Evolutionary conservation across 2,329 filamentous ascomycete species (phyloP), one percentile per base, ranked within the genome.

Genomic region (Colletotrichum neosansevieriae): DNA sequence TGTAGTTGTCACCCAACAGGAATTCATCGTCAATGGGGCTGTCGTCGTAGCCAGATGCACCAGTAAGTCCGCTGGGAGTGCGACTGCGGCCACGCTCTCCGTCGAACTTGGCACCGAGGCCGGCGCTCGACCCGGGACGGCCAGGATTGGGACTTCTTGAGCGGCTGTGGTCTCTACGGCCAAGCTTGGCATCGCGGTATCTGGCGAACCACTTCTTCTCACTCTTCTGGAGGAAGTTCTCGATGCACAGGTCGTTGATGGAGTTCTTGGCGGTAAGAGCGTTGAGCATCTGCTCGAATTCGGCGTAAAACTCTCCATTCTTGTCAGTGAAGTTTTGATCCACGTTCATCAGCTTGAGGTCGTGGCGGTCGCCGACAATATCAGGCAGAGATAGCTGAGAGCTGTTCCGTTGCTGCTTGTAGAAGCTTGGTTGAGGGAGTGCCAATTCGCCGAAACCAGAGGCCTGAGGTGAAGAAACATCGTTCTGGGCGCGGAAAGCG

Each of bases 311-410:
- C 70, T 89, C 82, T 36, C 88, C 89, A 38, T 83, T 88, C 53
- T 85, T 84, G 74, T 91, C 89, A 6, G 86, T 91, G 78, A 92
- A 92, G 79, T 88, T 89, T 2, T 89, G 89, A 71, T 89, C 88
- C 0, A 91, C 87, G 63, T 90, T 88, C 74, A 91, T 89, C 15
- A 91, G 82, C 69, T 87, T 85, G 74, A 86, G 89, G 73, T 89
- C 85, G 60, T 85, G 86, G 74, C 89, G 88, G 66, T 87, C 87
- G 17, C 88, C 86, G 29, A 90, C 82, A 34, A 91, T 83, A 3
- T 82, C 82, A 60, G 88, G 81, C 4, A 89, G 80, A 32, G 86
- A 88, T 29, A 90, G 79, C 3, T 80, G 79, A 2, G 84, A 86
- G 50, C 79, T 76, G 68, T 77, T 80, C 69, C 78, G 80, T 42